Conservation (phyloP, 805 yeast species). For the Helenozyma rhizophorensis region DNA sequence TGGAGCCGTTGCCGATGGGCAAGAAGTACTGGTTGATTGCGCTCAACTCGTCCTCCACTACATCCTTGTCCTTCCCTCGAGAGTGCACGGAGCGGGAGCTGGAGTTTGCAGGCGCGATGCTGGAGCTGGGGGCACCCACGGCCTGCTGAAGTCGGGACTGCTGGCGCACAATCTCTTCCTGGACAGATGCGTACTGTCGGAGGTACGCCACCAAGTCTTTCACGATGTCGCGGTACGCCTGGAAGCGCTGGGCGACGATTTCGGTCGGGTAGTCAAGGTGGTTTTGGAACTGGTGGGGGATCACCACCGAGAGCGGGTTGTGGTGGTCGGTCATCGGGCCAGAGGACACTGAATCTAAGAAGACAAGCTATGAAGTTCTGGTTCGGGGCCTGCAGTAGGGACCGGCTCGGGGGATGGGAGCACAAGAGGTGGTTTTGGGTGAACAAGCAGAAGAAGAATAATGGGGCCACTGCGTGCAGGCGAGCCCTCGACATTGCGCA, state of each 20-base stretch:
- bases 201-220: constrained; percentile 71
- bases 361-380: too few relatives aligned
- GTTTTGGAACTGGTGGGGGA: constrained; percentile 32
- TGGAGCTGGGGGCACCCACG: constrained; percentile 23
- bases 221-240: constrained; percentile 80
- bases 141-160: constrained; percentile 79
- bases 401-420: too few relatives aligned
- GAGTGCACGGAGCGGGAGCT: constrained; percentile 10
- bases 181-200: constrained; percentile 75
- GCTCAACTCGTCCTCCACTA: constrained; percentile 25
- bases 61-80: constrained; percentile 10
- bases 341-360: too few relatives aligned
- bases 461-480: too few relatives aligned
- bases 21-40: constrained; percentile 54
- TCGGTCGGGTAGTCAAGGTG: constrained; percentile 70
- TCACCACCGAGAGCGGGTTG: constrained; percentile 38
- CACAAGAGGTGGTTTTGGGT: too few relatives aligned
- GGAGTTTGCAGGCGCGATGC: constrained; percentile 1
- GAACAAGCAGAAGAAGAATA: too few relatives aligned
- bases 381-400: too few relatives aligned
- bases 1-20: constrained; percentile 74
- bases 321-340: constrained; percentile 17
- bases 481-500: too few relatives aligned
- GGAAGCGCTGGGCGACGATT: constrained; percentile 73
- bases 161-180: constrained; percentile 84